These are phyloP conservation scores for Pestalotiopsis sp. DNA, from an alignment of 2,329 filamentous ascomycete genomes.

Conservation along the genomic window DNA sequence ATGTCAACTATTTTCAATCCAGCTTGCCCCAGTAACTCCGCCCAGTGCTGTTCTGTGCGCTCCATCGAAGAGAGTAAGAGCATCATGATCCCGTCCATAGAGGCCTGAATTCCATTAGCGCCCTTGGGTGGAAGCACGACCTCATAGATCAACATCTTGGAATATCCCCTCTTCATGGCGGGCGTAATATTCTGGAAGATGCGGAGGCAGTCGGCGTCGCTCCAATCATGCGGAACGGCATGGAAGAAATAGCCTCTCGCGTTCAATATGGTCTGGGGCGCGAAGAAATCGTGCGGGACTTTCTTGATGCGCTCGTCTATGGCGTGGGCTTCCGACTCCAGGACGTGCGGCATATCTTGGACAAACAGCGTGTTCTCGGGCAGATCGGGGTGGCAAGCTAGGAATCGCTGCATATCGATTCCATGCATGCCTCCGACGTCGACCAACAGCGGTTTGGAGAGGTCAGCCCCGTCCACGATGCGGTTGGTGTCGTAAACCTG, in stretches of 20 bases:
- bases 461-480: constrained; percentile 25
- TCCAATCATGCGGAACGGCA: constrained; percentile 42
- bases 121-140: constrained; percentile 5
- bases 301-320: constrained; percentile 24
- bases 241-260: constrained; percentile 34
- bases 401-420: constrained; percentile 36
- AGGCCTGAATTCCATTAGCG: neutral
- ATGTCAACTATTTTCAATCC: constrained; percentile 4
- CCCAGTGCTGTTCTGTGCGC: constrained; percentile 10
- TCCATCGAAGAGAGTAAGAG: neutral
- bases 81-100: constrained; percentile 12
- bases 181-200: constrained; percentile 47
- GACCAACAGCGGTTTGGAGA: constrained; percentile 35
- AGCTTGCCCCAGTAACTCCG: neutral
- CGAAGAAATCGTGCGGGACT: constrained; percentile 35
- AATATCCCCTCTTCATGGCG: constrained; percentile 53
- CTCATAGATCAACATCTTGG: constrained; percentile 39
- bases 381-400: constrained; percentile 31
- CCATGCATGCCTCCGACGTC: constrained; percentile 45
- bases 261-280: constrained; percentile 26
- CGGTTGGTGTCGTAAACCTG: constrained; percentile 26
- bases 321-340: constrained; percentile 12
- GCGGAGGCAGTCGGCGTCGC: constrained; percentile 29
- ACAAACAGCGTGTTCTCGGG: constrained; percentile 36
- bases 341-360: constrained; percentile 39